A percentile compares a stretch with the other conserved stretches of the same genome.
These are phyloP conservation scores for Malus asiatica DNA, from an alignment of 306 rosid species.

Conservation along the genomic window DNA sequence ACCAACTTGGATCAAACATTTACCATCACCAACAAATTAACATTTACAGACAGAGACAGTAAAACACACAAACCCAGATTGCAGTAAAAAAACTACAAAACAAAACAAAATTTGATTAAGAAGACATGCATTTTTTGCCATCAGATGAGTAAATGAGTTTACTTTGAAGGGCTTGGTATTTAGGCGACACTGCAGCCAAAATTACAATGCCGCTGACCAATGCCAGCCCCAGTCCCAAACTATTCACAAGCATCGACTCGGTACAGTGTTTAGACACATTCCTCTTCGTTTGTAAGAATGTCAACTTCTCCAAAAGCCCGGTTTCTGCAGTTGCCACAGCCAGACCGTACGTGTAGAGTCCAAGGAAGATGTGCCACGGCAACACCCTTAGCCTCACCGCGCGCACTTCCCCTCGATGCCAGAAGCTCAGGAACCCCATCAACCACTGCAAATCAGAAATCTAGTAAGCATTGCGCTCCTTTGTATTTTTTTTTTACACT, in stretches of 20 bases:
- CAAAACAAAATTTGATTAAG: neutral
- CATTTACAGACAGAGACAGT: neutral
- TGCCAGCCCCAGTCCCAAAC: conserved; percentile 59
- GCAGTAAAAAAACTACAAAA: neutral
- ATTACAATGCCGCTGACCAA: conserved; percentile 58
- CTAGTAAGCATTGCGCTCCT: neutral
- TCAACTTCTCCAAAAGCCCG: conserved; percentile 74
- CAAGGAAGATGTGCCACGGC: conserved; percentile 86
- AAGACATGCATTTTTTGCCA: conserved; percentile 36
- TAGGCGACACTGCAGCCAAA: conserved; percentile 67
- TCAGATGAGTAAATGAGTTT: conserved; percentile 45
- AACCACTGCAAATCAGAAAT: conserved; percentile 52
- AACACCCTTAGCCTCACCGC: conserved; percentile 46
- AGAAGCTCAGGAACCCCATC: conserved; percentile 77
- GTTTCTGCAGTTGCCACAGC: conserved; percentile 91
- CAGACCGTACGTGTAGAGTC: conserved; percentile 66
- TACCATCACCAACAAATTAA: neutral
- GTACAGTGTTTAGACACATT: conserved; percentile 41
- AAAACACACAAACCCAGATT: neutral
- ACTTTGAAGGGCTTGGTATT: conserved; percentile 29
- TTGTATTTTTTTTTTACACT: no score
- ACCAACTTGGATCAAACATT: no score
- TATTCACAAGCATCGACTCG: conserved; percentile 65
- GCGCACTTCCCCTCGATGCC: conserved; percentile 75
- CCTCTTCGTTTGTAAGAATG: conserved; percentile 62